Conservation (phyloP, 1,139 yeast species). For the Lizanozyma gosingica region DNA sequence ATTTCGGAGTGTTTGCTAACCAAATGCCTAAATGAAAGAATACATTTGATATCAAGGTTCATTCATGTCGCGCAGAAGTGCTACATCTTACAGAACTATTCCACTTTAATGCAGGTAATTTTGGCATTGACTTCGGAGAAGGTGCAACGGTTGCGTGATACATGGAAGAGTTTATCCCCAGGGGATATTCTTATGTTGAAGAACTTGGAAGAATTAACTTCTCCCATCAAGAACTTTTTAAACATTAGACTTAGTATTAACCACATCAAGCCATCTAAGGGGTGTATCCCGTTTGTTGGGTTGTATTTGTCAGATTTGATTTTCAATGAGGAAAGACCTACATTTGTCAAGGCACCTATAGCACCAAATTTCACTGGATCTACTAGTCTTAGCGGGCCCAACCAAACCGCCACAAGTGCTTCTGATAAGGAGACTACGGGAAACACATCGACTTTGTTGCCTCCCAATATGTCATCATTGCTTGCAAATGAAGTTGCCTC, state of each 20-base stretch:
- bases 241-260: conserved; percentile 57
- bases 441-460: background rate
- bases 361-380: background rate
- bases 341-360: conserved; percentile 20
- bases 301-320: conserved; percentile 77
- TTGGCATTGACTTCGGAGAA: conserved; percentile 73
- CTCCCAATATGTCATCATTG: background rate
- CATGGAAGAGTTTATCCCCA: conserved; percentile 60
- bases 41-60: conserved; percentile 63
- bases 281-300: conserved; percentile 87
- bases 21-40: conserved; percentile 46
- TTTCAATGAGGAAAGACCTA: conserved; percentile 66
- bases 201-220: conserved; percentile 54
- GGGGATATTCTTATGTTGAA: conserved; percentile 56
- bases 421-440: conserved; percentile 1
- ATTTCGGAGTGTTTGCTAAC: conserved; percentile 80
- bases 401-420: too few species aligned
- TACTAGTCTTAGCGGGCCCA: too few species aligned
- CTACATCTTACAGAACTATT: conserved; percentile 64
- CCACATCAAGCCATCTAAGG: conserved; percentile 56
- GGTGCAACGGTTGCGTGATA: conserved; percentile 51
- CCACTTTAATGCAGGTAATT: conserved; percentile 81
- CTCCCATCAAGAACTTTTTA: conserved; percentile 58
- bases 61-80: conserved; percentile 81
- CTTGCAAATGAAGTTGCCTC: conserved; percentile 9